These are phyloP conservation scores for Trichothecium sympodiale DNA, from an alignment of 2,329 filamentous ascomycete species.

Conservation along the genomic window DNA sequence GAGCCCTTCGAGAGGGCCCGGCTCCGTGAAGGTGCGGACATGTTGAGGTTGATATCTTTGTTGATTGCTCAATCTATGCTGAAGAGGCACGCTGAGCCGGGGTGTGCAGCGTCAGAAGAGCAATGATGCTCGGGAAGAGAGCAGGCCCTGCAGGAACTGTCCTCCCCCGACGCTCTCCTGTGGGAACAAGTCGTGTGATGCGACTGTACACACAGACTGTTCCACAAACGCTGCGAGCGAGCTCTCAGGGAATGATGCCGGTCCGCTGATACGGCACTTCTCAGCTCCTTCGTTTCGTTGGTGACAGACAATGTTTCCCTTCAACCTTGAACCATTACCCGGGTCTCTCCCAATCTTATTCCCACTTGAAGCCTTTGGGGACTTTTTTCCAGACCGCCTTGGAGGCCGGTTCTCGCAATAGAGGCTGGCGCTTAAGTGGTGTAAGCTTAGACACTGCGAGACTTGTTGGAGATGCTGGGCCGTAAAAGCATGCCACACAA, in stretches of 20 bases:
- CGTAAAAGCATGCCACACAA: background rate
- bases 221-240: background rate
- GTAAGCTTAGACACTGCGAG: background rate
- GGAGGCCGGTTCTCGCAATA: too few relatives aligned
- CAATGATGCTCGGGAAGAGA: background rate
- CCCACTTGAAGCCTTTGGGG: too few relatives aligned
- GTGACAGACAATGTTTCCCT: too few relatives aligned
- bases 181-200: background rate
- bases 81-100: too few relatives aligned
- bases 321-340: too few relatives aligned
- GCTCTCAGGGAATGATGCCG: background rate
- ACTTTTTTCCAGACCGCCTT: too few relatives aligned
- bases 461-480: background rate
- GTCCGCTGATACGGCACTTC: too few relatives aligned
- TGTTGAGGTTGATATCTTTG: conserved; percentile 31
- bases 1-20: conserved; percentile 49
- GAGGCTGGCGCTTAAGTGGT: too few relatives aligned
- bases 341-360: too few relatives aligned
- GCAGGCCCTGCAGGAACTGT: background rate
- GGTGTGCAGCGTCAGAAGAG: too few relatives aligned
- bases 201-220: background rate
- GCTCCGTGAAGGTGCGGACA: conserved; percentile 49
- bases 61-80: background rate
- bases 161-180: background rate
- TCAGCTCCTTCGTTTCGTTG: too few relatives aligned